These are phyloP conservation scores for Aschersonia sp. DNA, from an alignment of 2,329 filamentous ascomycete species.

Conservation along the genomic window DNA sequence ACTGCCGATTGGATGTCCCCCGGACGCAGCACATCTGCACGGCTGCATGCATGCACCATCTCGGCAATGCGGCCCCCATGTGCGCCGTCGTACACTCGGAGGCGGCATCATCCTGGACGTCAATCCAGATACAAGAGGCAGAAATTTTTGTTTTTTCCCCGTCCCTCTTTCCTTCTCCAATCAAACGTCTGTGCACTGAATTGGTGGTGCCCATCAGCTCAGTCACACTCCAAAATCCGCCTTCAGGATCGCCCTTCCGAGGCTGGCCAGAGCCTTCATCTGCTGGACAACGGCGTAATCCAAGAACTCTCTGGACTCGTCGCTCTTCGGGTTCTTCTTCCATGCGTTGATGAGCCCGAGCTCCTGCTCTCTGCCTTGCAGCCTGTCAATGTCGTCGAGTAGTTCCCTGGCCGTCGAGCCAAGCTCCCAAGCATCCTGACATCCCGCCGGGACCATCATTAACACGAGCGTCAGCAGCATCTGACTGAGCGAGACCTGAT, in stretches of 20 bases:
- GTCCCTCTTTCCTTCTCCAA: too few relatives aligned
- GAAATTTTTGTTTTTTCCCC: too few relatives aligned
- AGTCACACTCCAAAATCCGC: slow-evolving; percentile 19
- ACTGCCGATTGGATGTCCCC: too few relatives aligned
- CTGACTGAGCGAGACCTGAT: slow-evolving; percentile 39
- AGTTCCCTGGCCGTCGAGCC: slow-evolving; percentile 27
- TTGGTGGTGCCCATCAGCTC: neutral
- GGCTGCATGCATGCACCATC: too few relatives aligned
- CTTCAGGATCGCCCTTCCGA: slow-evolving; percentile 29
- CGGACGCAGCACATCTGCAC: too few relatives aligned
- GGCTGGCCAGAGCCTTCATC: slow-evolving; percentile 27
- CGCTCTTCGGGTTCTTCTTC: slow-evolving; percentile 22
- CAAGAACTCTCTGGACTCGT: slow-evolving; percentile 30
- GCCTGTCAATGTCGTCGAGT: slow-evolving; percentile 31
- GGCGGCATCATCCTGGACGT: too few relatives aligned
- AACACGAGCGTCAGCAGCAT: slow-evolving; percentile 34
- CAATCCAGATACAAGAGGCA: too few relatives aligned
- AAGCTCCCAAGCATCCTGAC: slow-evolving; percentile 31
- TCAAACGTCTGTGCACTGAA: too few relatives aligned
- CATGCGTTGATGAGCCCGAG: slow-evolving; percentile 28
- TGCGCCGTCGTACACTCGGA: too few relatives aligned
- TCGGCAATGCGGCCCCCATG: too few relatives aligned
- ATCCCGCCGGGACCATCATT: slow-evolving; percentile 23
- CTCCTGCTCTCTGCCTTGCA: slow-evolving; percentile 30
- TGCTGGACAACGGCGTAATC: slow-evolving; percentile 32